A percentile compares a stretch with the other conserved stretches of the same genome.
Evolutionary conservation across 352 stramenopile species (phyloP).

Genomic region (Pythium aphanidermatum): DNA sequence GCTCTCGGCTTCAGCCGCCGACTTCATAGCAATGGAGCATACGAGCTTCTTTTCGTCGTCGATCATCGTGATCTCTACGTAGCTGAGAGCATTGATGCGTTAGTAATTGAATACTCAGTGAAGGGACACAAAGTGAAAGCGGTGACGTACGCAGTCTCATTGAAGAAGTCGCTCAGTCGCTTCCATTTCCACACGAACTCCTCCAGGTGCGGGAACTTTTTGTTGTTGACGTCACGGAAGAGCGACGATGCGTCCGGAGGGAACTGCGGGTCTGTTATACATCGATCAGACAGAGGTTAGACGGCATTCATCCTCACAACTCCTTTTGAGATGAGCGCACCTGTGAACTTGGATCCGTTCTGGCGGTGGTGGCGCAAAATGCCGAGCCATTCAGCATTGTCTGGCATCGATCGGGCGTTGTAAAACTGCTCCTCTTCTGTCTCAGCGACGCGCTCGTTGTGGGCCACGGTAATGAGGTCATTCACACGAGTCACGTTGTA

Average conservation of each 20-base stretch:
- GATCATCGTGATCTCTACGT: slow-evolving; percentile 79
- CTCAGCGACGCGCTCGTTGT: slow-evolving; percentile 46
- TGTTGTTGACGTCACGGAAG: slow-evolving; percentile 55
- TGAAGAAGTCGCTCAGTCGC: slow-evolving; percentile 80
- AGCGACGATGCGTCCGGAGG: slow-evolving; percentile 59
- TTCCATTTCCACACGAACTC: slow-evolving; percentile 84
- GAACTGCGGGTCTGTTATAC: slow-evolving; percentile 57
- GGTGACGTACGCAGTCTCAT: slow-evolving; percentile 69
- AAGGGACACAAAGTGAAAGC: background rate
- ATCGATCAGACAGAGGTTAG: background rate
- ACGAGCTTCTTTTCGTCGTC: slow-evolving; percentile 79
- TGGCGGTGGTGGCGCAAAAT: slow-evolving; percentile 70
- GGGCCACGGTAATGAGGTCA: slow-evolving; percentile 58
- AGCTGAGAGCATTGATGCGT: slow-evolving; percentile 18
- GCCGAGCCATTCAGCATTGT: slow-evolving; percentile 69
- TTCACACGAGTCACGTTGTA: slow-evolving; percentile 79
- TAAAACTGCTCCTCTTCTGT: slow-evolving; percentile 63
- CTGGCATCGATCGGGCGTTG: slow-evolving; percentile 53
- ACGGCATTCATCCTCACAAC: background rate
- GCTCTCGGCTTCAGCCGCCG: slow-evolving; percentile 58
- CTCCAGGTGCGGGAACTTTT: slow-evolving; percentile 65
- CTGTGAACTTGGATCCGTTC: slow-evolving; percentile 68
- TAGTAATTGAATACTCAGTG: background rate
- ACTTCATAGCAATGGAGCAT: slow-evolving; percentile 82
- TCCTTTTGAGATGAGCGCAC: slow-evolving; percentile 12